Conservation (phyloP, 371 early-diverging fungal species). For the Rhizopus delemar region DNA sequence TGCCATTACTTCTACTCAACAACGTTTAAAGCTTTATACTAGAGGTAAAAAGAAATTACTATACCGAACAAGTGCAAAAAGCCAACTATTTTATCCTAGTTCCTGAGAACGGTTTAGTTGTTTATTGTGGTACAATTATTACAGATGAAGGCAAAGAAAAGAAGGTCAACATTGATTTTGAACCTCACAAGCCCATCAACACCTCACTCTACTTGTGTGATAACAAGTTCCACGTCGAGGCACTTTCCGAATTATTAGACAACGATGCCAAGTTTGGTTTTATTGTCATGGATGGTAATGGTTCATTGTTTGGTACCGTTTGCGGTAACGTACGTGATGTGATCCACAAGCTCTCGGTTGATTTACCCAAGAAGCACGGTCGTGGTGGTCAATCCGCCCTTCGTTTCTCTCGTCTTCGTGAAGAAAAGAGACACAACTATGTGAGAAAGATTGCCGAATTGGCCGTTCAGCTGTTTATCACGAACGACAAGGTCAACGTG, state of each 20-base stretch:
- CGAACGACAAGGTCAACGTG: constrained; percentile 72
- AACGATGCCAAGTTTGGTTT: constrained; percentile 98
- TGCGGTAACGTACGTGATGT: constrained; percentile 98
- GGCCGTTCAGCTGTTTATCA: constrained; percentile 73
- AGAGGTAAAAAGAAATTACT: constrained; percentile 45
- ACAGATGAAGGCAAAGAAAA: constrained; percentile 99
- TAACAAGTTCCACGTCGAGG: constrained; percentile 99
- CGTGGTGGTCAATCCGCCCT: constrained; percentile 99
- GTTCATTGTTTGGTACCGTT: constrained; percentile 95
- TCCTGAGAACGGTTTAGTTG: constrained; percentile 92
- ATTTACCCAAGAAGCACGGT: constrained; percentile 99
- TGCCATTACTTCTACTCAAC: constrained; percentile 99
- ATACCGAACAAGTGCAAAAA: neutral
- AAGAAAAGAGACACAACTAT: constrained; percentile 99
- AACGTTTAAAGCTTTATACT: constrained; percentile 95
- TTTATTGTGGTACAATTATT: constrained; percentile 97
- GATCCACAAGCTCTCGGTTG: constrained; percentile 94
- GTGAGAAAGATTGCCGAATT: constrained; percentile 99
- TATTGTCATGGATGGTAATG: constrained; percentile 99
- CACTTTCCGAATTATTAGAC: constrained; percentile 91
- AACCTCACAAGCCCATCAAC: constrained; percentile 99
- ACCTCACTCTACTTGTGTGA: constrained; percentile 99
- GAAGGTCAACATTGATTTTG: constrained; percentile 98
- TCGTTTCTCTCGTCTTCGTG: constrained; percentile 99
- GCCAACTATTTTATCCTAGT: constrained; percentile 43